A percentile compares a stretch with the other conserved stretches of the same genome.
phyloP scores from a whole-genome alignment of 2,329 filamentous ascomycete species.

The Colletotrichum chlorophyti region DNA sequence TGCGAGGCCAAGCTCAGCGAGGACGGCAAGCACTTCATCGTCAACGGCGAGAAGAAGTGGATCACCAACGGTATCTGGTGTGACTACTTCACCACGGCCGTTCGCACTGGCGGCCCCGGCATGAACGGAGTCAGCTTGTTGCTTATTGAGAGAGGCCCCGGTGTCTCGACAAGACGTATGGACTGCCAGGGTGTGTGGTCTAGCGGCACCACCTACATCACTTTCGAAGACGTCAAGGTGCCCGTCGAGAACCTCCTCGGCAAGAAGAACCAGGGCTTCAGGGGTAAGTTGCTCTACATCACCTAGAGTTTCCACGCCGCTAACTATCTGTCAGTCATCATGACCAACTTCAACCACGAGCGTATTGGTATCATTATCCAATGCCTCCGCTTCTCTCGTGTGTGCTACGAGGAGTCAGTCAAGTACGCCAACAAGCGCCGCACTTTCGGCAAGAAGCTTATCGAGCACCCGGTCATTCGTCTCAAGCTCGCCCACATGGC shows the following conservation, averaged over 20 bases:
- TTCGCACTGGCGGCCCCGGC: slow-evolving; percentile 84
- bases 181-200: slow-evolving; percentile 98
- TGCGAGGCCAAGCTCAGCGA: slow-evolving; percentile 95
- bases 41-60: slow-evolving; percentile 99
- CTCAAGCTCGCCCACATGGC: slow-evolving; percentile 99
- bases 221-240: slow-evolving; percentile 98
- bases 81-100: slow-evolving; percentile 97
- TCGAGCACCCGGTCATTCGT: slow-evolving; percentile 96
- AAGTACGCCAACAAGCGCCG: slow-evolving; percentile 97
- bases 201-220: slow-evolving; percentile 94
- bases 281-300: slow-evolving; percentile 53
- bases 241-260: slow-evolving; percentile 98
- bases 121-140: slow-evolving; percentile 94
- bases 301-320: no score
- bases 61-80: slow-evolving; percentile 98
- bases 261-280: slow-evolving; percentile 98
- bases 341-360: slow-evolving; percentile 99
- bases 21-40: slow-evolving; percentile 98
- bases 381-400: slow-evolving; percentile 90
- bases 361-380: slow-evolving; percentile 99
- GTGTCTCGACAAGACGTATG: slow-evolving; percentile 93
- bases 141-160: slow-evolving; percentile 88
- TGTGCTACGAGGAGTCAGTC: slow-evolving; percentile 95
- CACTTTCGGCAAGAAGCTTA: slow-evolving; percentile 95
- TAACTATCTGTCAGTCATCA: slow-evolving; percentile 72